A percentile compares a stretch with the other conserved stretches of the same genome.
Conservation (phyloP, 352 stramenopile species). For the Phytophthora nicotianae region DNA sequence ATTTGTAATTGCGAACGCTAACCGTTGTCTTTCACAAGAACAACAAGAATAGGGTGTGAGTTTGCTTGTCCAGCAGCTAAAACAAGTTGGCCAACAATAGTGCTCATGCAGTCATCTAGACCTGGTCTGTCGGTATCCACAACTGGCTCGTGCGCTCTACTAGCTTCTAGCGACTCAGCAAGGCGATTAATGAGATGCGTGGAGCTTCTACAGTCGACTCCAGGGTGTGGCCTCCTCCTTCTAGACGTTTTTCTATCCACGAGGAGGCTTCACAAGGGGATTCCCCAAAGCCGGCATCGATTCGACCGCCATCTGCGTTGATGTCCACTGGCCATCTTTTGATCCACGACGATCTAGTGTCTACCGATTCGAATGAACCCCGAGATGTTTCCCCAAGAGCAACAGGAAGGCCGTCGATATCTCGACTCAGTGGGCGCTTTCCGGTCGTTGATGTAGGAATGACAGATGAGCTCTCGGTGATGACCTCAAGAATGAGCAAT, state of each 20-base stretch:
- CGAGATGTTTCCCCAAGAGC: conserved; percentile 12
- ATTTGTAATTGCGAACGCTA: neutral
- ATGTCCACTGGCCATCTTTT: conserved; percentile 27
- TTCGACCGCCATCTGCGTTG: conserved; percentile 7
- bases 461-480: conserved; percentile 13
- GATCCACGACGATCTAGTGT: conserved; percentile 28
- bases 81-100: neutral
- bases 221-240: conserved; percentile 11
- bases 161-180: neutral
- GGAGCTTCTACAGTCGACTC: conserved; percentile 14
- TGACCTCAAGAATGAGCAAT: conserved; percentile 8
- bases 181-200: conserved; percentile 24
- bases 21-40: neutral
- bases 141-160: neutral
- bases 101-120: neutral
- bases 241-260: conserved; percentile 13
- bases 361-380: conserved; percentile 5
- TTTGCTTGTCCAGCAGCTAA: neutral
- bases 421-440: conserved; percentile 19
- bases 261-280: conserved; percentile 19
- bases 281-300: conserved; percentile 4
- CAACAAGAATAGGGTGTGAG: conserved; percentile 1
- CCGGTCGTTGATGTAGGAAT: conserved; percentile 6
- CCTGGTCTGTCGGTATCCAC: neutral
- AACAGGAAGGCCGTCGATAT: conserved; percentile 2